A percentile compares a stretch with the other conserved stretches of the same genome.
Conservation (phyloP, 2,329 filamentous ascomycete species). For the Pseudogymnoascus sp. region DNA sequence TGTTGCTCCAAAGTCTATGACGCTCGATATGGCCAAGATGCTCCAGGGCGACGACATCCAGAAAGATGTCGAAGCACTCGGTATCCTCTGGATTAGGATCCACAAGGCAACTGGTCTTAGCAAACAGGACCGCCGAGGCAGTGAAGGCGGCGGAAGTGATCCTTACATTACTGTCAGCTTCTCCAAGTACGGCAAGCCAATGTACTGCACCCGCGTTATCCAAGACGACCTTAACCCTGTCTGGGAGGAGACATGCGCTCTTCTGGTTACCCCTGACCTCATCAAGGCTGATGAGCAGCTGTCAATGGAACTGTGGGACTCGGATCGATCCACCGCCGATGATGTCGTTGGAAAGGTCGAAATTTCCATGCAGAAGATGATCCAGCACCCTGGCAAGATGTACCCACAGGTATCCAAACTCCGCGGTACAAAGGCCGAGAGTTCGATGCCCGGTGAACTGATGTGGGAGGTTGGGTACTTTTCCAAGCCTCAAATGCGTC, state of each 20-base stretch:
- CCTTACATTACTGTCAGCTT: constrained; percentile 93
- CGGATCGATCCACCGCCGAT: constrained; percentile 83
- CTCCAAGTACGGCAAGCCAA: constrained; percentile 94
- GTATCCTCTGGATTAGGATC: constrained; percentile 87
- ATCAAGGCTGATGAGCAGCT: constrained; percentile 92
- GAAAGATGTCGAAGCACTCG: constrained; percentile 80
- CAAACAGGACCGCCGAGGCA: constrained; percentile 82
- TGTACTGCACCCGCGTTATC: constrained; percentile 95
- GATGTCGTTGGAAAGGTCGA: constrained; percentile 95
- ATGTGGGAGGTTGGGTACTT: constrained; percentile 98
- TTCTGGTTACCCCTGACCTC: constrained; percentile 80
- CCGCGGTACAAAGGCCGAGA: constrained; percentile 73
- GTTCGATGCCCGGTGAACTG: constrained; percentile 84
- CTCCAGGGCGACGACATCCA: constrained; percentile 86
- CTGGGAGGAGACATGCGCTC: constrained; percentile 80
- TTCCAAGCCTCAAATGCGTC: constrained; percentile 79
- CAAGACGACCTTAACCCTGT: constrained; percentile 90
- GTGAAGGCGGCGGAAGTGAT: constrained; percentile 80
- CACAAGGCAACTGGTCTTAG: constrained; percentile 81
- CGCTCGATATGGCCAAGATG: constrained; percentile 83
- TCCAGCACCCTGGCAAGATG: constrained; percentile 89
- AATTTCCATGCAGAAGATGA: constrained; percentile 88
- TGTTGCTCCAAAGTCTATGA: constrained; percentile 90
- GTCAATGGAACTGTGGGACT: constrained; percentile 93
- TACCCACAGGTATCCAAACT: constrained; percentile 82